Base-by-base conservation (phyloP, 495 filamentous ascomycete genomes). In the Aspergillus hancockii region DNA sequence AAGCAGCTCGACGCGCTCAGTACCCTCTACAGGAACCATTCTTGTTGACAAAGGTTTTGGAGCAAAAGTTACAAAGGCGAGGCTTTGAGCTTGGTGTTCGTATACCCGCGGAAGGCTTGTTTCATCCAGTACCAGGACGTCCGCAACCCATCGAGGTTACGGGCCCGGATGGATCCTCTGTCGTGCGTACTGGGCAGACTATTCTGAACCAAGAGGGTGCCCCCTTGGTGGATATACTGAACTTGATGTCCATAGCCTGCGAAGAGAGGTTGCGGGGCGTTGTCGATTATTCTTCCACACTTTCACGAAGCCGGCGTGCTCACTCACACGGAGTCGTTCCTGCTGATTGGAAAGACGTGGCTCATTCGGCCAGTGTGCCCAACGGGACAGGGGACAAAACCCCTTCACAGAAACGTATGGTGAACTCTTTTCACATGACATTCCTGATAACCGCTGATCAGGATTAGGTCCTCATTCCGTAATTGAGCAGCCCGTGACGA, bases 321-420 rank as follows among this genome's bases (percentile, higher is more conserved):
- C 87, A 85, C n/a, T 86, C 90, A 13, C 83, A 91, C 71, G 91
- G 90, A 4, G 70, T 84, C 8, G 79, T 91, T 3, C 89, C 90
- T 19, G 64, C 70, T 23, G 89, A 90, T 52, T 92, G 89, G 83
- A 68, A 79, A 13, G 88, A 90, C 57, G 68, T 90, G 49, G 90
- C 85, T 2, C 79, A 75, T 38, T 69, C 76, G 25, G 65, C 71
- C n/a, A 63, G 61, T 64, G 57, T 60, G 49, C 62, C 57, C 41
- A 72, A 69, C 45, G 72, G 70, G 18, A 69, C 77, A 23, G 67
- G 67, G 54, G 75, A 78, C 23, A 77, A 70, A 57, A 76, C 79
- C 14, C 84, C 83, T 57, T 76, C 83, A 19, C 69, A 81, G 34
- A 90, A 90, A 73, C 83, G 87, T 90, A 87, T 65, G 76, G 41